Evolutionary conservation across 441 rosid species (phyloP).

Genomic region (Gossypium lobatum): DNA sequence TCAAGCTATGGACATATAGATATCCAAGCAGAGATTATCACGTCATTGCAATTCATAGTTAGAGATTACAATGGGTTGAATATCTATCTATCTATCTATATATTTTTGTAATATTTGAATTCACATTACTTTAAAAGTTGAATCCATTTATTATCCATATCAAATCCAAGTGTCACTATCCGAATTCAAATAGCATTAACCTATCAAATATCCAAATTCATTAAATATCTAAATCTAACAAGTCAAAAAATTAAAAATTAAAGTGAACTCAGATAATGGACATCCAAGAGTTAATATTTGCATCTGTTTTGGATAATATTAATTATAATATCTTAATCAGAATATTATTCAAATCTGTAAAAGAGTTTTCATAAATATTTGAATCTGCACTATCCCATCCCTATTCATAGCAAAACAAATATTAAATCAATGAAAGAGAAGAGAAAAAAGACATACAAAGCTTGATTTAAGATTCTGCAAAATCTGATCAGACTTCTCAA

Average conservation of each 20-base stretch:
- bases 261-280: not conserved
- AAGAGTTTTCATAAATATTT: not conserved
- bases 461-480: slow-evolving; percentile 28
- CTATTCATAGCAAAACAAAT: not conserved
- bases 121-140: not conserved
- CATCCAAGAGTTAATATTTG: not conserved
- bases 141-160: not conserved
- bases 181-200: not conserved
- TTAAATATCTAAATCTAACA: not conserved
- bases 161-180: not conserved
- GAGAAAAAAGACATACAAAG: slow-evolving; percentile 37
- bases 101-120: not conserved
- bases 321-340: not conserved
- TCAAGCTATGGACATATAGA: not conserved
- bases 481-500: slow-evolving; percentile 36
- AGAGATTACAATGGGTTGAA: not conserved
- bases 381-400: not conserved
- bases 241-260: not conserved
- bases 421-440: not conserved
- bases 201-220: not conserved
- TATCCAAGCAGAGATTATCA: not conserved
- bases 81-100: not conserved
- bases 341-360: not conserved
- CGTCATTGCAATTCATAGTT: not conserved
- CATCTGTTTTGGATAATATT: not conserved